These are phyloP conservation scores for Sporothrix dimorphospora DNA, from an alignment of 2,329 filamentous ascomycete genomes.

Conservation along the genomic window DNA sequence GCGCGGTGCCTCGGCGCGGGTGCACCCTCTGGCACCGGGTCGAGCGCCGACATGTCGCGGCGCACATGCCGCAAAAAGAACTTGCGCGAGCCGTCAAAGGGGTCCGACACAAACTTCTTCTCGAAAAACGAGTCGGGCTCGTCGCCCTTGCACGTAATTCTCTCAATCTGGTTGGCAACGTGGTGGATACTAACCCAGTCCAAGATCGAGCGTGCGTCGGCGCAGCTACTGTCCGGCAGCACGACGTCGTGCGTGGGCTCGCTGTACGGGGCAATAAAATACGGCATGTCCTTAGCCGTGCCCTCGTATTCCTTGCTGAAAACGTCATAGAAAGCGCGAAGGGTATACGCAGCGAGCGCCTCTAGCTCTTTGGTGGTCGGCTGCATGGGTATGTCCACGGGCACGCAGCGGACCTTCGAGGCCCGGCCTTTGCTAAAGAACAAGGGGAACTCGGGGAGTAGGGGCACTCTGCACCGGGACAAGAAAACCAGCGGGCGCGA, in stretches of 20 bases:
- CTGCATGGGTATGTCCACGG: slow-evolving; percentile 49
- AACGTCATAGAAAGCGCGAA: slow-evolving; percentile 77
- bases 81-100: slow-evolving; percentile 65
- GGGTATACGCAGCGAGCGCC: slow-evolving; percentile 70
- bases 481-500: slow-evolving; percentile 71
- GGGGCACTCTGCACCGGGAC: slow-evolving; percentile 66
- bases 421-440: slow-evolving; percentile 68
- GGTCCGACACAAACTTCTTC: slow-evolving; percentile 60
- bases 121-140: slow-evolving; percentile 54
- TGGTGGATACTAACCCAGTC: slow-evolving; percentile 58
- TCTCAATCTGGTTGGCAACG: slow-evolving; percentile 29
- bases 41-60: slow-evolving; percentile 62
- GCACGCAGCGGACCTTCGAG: slow-evolving; percentile 59
- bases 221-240: slow-evolving; percentile 29
- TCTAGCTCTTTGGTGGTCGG: slow-evolving; percentile 50
- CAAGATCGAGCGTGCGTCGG: slow-evolving; percentile 46
- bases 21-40: slow-evolving; percentile 64
- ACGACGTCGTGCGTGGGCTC: slow-evolving; percentile 38
- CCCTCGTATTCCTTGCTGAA: slow-evolving; percentile 85
- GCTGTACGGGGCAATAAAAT: slow-evolving; percentile 72
- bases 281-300: slow-evolving; percentile 68
- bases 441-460: slow-evolving; percentile 68
- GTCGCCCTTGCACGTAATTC: slow-evolving; percentile 47
- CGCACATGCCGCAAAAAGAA: slow-evolving; percentile 59
- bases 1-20: slow-evolving; percentile 51